These are phyloP conservation scores for Leishmania major DNA, from an alignment of 208 protist genomes.

Conservation along the genomic window DNA sequence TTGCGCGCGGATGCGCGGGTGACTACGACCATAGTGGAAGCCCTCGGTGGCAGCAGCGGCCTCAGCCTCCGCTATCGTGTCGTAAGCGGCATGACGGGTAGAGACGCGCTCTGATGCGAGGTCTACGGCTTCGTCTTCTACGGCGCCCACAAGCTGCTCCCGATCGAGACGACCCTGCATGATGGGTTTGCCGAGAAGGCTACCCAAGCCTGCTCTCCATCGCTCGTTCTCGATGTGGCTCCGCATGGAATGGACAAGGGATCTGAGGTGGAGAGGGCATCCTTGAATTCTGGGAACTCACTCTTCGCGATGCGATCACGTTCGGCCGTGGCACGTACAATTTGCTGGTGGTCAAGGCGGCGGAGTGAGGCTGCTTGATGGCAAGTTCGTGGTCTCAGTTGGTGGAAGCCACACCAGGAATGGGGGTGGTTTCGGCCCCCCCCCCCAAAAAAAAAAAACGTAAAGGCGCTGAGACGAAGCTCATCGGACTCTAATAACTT, in stretches of 20 bases:
- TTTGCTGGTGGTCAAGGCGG: slow-evolving; percentile 37
- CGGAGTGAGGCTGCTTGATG: slow-evolving; percentile 53
- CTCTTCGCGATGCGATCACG: slow-evolving; percentile 33
- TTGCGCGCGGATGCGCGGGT: slow-evolving; percentile 43
- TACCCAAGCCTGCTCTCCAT: slow-evolving; percentile 29
- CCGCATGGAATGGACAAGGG: slow-evolving; percentile 40
- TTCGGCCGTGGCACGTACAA: slow-evolving; percentile 76
- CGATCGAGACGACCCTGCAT: slow-evolving; percentile 29
- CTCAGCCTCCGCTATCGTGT: slow-evolving; percentile 39
- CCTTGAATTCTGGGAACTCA: slow-evolving; percentile 28
- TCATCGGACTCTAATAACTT: slow-evolving; percentile 37
- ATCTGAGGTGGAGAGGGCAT: slow-evolving; percentile 36
- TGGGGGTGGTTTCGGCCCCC: slow-evolving; percentile 37
- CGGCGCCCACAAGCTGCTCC: slow-evolving; percentile 27
- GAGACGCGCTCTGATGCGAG: not conserved
- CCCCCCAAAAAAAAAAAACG: slow-evolving; percentile 46
- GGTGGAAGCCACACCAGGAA: slow-evolving; percentile 26
- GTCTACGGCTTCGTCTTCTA: slow-evolving; percentile 17
- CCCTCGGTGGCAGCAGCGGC: slow-evolving; percentile 27
- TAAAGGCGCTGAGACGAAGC: slow-evolving; percentile 58
- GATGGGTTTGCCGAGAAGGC: slow-evolving; percentile 30
- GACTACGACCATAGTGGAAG: slow-evolving; percentile 19
- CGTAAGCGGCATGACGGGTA: slow-evolving; percentile 12
- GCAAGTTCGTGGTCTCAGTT: slow-evolving; percentile 31
- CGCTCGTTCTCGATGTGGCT: slow-evolving; percentile 40